Base-by-base conservation (phyloP, 352 stramenopile species). In the Plasmopara muralis region DNA sequence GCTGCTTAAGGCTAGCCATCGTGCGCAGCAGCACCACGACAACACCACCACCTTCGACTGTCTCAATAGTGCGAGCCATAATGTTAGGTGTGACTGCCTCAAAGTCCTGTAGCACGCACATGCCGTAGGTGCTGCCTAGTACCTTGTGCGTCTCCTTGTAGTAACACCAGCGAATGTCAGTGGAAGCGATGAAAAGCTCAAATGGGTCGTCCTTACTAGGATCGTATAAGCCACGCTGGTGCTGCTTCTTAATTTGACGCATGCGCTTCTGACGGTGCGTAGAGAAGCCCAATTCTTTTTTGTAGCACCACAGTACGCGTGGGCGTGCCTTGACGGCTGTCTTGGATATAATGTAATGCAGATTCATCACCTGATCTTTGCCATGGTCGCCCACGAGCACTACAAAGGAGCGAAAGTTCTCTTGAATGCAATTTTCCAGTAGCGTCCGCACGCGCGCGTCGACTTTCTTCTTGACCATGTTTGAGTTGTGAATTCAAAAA, bases 111-210 rank as follows among this genome's bases (percentile, higher is more conserved):
- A 99, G 72, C 30, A 99, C 96, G 55, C 97, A 88, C 77, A 99
- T 97, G 43, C 96, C 97, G 60, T 98, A 98, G 5, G 97, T 99
- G 50, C 92, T 93, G 42, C 97, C 97, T 43, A 99, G 76, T 44
- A 99, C 95, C 61, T 98, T 98, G 68, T 98, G 93, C n/a, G 95
- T 98, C 64, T 99, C 97, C 71, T 98, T 98, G 80, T 99, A 99
- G 74, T 99, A 99, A 73, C 94, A 98, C 96, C 96, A 99, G 43
- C 94, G 96, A 55, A 99, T 99, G 56, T 98, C 85, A 0, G 97
- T 99, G 56, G 85, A 95, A 53, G 87, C 96, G 39, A 99, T 90
- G 73, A 99, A 99, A 30, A 99, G 79, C 70, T 99, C 96, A 73
- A 99, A 99, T 53, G 92, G 93, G 64, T 98, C 90, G 55, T 98